Evolutionary conservation across 2,329 filamentous ascomycete species (phyloP).

Genomic region (Xylariaceae sp.): DNA sequence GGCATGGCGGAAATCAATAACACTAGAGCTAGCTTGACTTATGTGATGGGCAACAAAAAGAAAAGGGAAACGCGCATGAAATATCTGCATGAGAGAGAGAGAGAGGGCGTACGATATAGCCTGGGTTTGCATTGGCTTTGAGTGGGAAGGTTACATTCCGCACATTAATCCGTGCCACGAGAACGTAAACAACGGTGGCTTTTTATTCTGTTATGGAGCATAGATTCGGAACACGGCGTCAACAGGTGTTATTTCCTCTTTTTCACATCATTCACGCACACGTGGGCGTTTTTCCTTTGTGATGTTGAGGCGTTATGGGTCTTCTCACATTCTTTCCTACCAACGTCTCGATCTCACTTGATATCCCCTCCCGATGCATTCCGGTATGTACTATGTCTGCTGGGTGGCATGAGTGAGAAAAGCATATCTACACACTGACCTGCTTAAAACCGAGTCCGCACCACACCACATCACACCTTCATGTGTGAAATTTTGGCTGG

Average conservation of each 20-base stretch:
- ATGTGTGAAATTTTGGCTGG: too few relatives aligned
- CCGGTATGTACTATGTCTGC: too few relatives aligned
- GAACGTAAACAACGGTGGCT: conserved; percentile 23
- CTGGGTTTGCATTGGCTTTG: conserved; percentile 18
- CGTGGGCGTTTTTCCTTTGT: conserved; percentile 2
- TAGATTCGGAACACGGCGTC: conserved; percentile 25
- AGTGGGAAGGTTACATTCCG: conserved; percentile 14
- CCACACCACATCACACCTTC: too few relatives aligned
- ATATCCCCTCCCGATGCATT: background rate
- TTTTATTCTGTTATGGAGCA: conserved; percentile 20
- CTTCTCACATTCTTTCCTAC: background rate
- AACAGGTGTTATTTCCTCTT: conserved; percentile 6
- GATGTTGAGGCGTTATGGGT: background rate
- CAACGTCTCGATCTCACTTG: background rate
- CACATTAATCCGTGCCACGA: conserved; percentile 16
- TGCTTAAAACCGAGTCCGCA: too few relatives aligned
- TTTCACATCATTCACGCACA: conserved; percentile 9
- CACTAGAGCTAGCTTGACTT: background rate
- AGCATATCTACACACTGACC: too few relatives aligned
- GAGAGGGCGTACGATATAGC: conserved; percentile 3
- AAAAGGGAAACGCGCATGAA: background rate
- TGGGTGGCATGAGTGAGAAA: too few relatives aligned
- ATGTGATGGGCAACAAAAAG: background rate
- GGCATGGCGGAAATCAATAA: background rate
- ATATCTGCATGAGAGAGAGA: conserved; percentile 7